Evolutionary conservation across 139 green algal genomes (phyloP).

Genomic region (Tetraselmis chui): DNA sequence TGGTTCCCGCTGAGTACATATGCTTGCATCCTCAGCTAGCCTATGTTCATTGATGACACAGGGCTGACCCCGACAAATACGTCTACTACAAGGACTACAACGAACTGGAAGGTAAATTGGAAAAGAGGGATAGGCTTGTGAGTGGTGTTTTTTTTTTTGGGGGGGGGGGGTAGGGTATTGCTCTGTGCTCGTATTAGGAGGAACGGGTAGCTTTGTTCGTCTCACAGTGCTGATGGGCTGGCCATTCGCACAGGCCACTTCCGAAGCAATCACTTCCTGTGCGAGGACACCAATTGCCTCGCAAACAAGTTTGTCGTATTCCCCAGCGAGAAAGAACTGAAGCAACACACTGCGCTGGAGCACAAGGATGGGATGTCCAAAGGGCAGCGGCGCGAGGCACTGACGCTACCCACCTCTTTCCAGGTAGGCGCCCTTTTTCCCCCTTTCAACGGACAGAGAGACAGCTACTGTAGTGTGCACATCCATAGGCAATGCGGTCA

Average conservation of each 20-base stretch:
- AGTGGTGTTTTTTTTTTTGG: not conserved
- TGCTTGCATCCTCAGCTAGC: conserved; percentile 11
- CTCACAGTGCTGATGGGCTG: not conserved
- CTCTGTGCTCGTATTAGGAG: not conserved
- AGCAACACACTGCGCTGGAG: conserved; percentile 61
- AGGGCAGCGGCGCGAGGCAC: conserved; percentile 53
- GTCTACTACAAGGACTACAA: conserved; percentile 87
- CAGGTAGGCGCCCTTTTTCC: conserved; percentile 18
- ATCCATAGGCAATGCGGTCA: conserved; percentile 2
- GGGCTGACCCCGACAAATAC: conserved; percentile 54
- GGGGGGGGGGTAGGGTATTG: too few relatives aligned
- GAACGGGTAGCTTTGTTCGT: conserved; percentile 9
- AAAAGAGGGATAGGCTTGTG: too few relatives aligned
- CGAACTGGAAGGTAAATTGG: conserved; percentile 70
- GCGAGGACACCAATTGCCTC: conserved; percentile 74
- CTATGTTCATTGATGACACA: too few relatives aligned
- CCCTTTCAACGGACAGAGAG: too few relatives aligned
- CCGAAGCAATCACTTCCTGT: conserved; percentile 66
- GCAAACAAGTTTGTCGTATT: conserved; percentile 92
- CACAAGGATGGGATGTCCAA: conserved; percentile 63
- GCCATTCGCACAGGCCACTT: conserved; percentile 68
- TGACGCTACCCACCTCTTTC: conserved; percentile 59
- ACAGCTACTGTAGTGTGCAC: not conserved
- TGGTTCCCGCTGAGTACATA: not conserved
- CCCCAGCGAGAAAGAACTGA: conserved; percentile 65